Base-by-base conservation (phyloP, 805 yeast species). In the Blastobotrys muscicola region DNA sequence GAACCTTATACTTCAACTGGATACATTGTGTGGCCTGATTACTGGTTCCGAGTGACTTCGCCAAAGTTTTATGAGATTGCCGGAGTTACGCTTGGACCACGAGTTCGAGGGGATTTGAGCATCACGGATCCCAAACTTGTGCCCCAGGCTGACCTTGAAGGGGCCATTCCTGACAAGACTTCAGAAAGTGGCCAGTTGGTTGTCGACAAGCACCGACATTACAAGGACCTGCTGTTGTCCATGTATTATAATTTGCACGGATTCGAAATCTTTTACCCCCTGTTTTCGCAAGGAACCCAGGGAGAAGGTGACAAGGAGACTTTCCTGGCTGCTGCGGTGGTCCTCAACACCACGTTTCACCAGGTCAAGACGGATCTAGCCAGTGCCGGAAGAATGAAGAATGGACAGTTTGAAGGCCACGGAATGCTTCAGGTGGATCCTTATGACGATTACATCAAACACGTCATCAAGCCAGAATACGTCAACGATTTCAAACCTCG, bases 221-320 rank as follows among this genome's bases (percentile, higher is more conserved):
- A 75, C 39, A 64, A 66, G 51, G 72, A 82, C 2, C 61, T 82
- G 41, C 62, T 81, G 47, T 63, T 82, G 39, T 71, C 85, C 0
- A 59, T 78, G 33, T 82, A 79, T 60, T 82, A 82, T 60, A 81
- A 81, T 53, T 64, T 76, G 43, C 75, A 70, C 55, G 86, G 86
- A 0, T 82, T 80, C 29, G 61, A 69, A 7, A 66, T 71, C 44
- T 80, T 71, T 57, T 80, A 78, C 55, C 77, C 76, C 2, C 62
- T 80, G 38, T 63, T 80, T 34, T 67, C 81, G 2, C 78, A 77
- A 58, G 80, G 82, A 31, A 70, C 69, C 33, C 75, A 74, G 3
- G 92, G 92, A n/a, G 85, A 80, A 62, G 92, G 90, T 41, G 90
- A 83, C 57, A 83, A 82, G 55, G 90, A 82, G 51, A 81, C 90